Evolutionary conservation across 1,284 basidiomycete species (phyloP), one percentile per base, ranked within the genome.

Genomic region (Malassezia restricta): DNA sequence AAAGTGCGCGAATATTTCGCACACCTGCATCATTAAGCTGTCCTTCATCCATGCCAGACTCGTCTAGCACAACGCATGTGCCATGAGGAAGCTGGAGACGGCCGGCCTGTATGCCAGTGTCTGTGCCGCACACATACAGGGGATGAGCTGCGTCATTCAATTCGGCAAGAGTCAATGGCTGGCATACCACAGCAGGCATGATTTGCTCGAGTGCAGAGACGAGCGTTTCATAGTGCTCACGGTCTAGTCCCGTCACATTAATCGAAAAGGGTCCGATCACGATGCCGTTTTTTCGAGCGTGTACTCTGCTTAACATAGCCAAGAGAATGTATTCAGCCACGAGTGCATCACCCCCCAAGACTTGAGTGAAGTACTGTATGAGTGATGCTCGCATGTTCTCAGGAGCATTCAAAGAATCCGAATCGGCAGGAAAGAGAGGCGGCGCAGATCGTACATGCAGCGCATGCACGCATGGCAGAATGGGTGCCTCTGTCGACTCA

Each of bases 261-360:
- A 84, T 71, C 81, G 86, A 42, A 64, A 77, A 72, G 7, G 82
- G 80, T 7, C 82, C 80, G 0, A 86, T 83, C 14, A 84, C 76
- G 29, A 87, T 77, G 5, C 82, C 79, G 0, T 82, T 80, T 8
- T 78, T 77, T 40, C 83, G 80, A 11, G 81, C 80, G 76, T 86
- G 81, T 85, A 83, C 80, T 69, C 79, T 78, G 17, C 83, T 78
- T n/a, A 84, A 76, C 24, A 79, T 71, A 20, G 78, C 76, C 12
- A 89, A 75, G 6, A 90, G 74, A 3, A 85, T 75, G 81, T 83
- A 87, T 73, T 89, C 84, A 8, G 87, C 86, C 0, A 83, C 83
- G 3, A 71, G 43, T 33, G 45, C 48, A 47, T 71, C 68, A 12
- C 65, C 63, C 15, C 50, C 53, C 8, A 68, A 46, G 0, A 51